A percentile compares a stretch with the other conserved stretches of the same genome.
Evolutionary conservation across 192 early-diverging fungal genomes (phyloP).

Genomic region (Umbelopsis vinacea): DNA sequence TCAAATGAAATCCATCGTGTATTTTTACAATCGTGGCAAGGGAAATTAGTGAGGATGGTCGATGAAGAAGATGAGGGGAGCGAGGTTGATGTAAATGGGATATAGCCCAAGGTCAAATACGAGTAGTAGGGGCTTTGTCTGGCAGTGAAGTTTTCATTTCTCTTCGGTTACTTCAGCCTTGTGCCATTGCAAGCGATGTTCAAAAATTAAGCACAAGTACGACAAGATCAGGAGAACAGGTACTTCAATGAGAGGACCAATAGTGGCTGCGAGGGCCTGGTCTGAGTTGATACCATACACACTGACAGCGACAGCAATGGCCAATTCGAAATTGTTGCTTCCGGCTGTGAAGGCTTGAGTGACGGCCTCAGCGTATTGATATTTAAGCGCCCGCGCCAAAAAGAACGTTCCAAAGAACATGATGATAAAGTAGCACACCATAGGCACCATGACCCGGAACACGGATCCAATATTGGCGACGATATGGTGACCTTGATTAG

Average conservation of each 20-base stretch:
- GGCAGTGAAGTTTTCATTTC: neutral
- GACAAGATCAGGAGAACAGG: constrained; percentile 39
- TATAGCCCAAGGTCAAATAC: neutral
- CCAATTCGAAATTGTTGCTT: constrained; percentile 76
- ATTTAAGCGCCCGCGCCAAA: constrained; percentile 37
- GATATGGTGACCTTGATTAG: constrained; percentile 62
- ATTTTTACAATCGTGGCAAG: neutral
- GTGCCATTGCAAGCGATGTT: neutral
- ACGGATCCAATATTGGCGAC: constrained; percentile 63
- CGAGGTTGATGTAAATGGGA: neutral
- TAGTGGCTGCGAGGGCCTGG: constrained; percentile 63
- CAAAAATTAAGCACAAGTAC: neutral
- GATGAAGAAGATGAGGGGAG: too few relatives aligned
- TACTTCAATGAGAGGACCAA: constrained; percentile 75
- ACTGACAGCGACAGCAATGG: constrained; percentile 71
- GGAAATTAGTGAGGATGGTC: too few relatives aligned
- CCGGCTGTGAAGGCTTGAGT: constrained; percentile 69
- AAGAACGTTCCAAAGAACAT: constrained; percentile 56
- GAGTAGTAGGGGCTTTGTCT: neutral
- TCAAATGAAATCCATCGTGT: neutral
- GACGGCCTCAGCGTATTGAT: constrained; percentile 50
- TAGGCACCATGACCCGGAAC: constrained; percentile 59
- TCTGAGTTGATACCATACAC: constrained; percentile 66
- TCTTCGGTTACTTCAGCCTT: neutral
- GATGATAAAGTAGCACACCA: constrained; percentile 67